These are phyloP conservation scores for Globisporangium paddicum DNA, from an alignment of 352 stramenopile genomes.

Conservation along the genomic window DNA sequence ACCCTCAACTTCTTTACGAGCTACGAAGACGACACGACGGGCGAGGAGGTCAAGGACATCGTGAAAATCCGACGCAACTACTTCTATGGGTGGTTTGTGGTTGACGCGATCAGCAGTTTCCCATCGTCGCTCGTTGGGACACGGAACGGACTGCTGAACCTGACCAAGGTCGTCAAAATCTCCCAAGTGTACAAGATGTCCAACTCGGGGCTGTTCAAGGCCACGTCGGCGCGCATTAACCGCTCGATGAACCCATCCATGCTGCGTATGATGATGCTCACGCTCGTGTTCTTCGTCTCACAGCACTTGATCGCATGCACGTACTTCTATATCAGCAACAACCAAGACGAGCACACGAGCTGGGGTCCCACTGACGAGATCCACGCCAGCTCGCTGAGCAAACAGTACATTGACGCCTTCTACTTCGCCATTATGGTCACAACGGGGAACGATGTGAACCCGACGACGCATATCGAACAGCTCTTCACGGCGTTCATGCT, in stretches of 20 bases:
- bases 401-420: conserved; percentile 51
- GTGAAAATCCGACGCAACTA: conserved; percentile 53
- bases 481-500: conserved; percentile 64
- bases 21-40: conserved; percentile 54
- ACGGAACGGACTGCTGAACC: conserved; percentile 26
- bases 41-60: conserved; percentile 56
- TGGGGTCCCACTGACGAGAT: conserved; percentile 35
- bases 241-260: conserved; percentile 63
- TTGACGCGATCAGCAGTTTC: conserved; percentile 55
- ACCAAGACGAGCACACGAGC: conserved; percentile 32
- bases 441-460: conserved; percentile 56
- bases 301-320: conserved; percentile 75
- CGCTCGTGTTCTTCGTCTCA: conserved; percentile 60
- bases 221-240: conserved; percentile 36
- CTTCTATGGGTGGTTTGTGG: conserved; percentile 44
- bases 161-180: conserved; percentile 59
- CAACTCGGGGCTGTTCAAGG: conserved; percentile 38
- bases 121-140: conserved; percentile 33
- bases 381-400: conserved; percentile 22
- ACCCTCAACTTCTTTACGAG: conserved; percentile 61
- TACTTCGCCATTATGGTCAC: conserved; percentile 73
- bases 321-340: conserved; percentile 57
- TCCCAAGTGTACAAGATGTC: conserved; percentile 49
- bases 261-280: conserved; percentile 65
- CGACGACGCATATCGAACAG: conserved; percentile 46